Evolutionary conservation across 106 monocot species (phyloP), one percentile per base, ranked within the genome.

Genomic region (Alisma plantagoaquatica): DNA sequence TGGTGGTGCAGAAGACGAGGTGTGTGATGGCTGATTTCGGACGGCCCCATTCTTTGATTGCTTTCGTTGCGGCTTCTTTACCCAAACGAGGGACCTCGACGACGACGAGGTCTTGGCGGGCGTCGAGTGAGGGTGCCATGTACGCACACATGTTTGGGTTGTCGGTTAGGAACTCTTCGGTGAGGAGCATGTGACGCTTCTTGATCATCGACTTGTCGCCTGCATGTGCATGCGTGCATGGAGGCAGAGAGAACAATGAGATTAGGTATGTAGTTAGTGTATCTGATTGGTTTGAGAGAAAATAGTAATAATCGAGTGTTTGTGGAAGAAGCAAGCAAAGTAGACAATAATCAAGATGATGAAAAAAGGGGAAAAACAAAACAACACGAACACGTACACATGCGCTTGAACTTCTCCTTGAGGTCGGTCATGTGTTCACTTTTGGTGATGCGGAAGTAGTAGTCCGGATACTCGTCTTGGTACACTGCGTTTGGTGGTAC

Each of bases 31-130:
- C 63, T 5, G 86, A 86, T 18, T 74, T 74, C 20, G 82, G 72
- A 27, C 72, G 72, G 16, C 82, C 87, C 87, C 87, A 88, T 27
- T 88, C 77, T 53, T 73, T 75, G 57, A 87, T 72, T 33, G 82
- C 82, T 61, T 69, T 68, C 0, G 23, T 32, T 1, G 87, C 77
- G 4, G 87, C 81, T 33, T 66, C 71, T 52, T 74, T 77, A 1
- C 77, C 86, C 7, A 81, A 77, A 60, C 68, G 73, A 1, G 86
- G 86, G 23, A 77, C 77, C 62, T 77, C 82, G 25, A 70, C 77
- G 15, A 77, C 77, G 38, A 77, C 70, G 38, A 77, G 68, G 66
- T 82, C 82, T 41, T 77, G 82, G 19, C 82, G 50, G 8, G 61
- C 73, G 70, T 77, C 82, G 20, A 84, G 64, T 0, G 84, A 84